phyloP scores from a whole-genome alignment of 805 yeast species.

The Candida vaughaniae region DNA sequence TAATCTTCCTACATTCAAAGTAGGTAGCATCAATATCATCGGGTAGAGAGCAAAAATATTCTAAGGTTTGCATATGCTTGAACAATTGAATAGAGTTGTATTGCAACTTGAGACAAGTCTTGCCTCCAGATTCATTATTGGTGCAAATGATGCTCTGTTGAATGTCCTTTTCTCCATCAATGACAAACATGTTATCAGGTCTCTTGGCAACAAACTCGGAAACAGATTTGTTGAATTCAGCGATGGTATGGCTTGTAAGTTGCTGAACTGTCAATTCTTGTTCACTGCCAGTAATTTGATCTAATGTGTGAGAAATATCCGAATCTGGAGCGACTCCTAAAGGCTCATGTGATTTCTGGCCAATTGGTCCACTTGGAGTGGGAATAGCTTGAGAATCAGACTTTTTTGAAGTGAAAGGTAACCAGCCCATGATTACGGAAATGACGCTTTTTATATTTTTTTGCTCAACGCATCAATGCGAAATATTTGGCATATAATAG shows the following conservation, averaged over 20 bases:
- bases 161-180: slow-evolving; percentile 41
- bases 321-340: slow-evolving; percentile 16
- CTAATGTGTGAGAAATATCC: slow-evolving; percentile 24
- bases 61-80: slow-evolving; percentile 48
- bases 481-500: no score
- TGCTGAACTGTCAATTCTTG: slow-evolving; percentile 10
- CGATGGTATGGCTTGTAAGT: slow-evolving; percentile 2
- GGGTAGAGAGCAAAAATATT: slow-evolving; percentile 51
- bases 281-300: slow-evolving; percentile 21
- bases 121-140: slow-evolving; percentile 41
- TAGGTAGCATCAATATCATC: slow-evolving; percentile 49
- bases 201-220: slow-evolving; percentile 27
- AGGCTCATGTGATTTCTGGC: slow-evolving; percentile 28
- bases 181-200: slow-evolving; percentile 36
- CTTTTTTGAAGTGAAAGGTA: slow-evolving; percentile 6
- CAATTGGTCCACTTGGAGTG: slow-evolving; percentile 16
- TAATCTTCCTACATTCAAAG: slow-evolving; percentile 49
- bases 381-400: neutral
- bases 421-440: slow-evolving; percentile 18
- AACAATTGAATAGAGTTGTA: slow-evolving; percentile 41
- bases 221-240: slow-evolving; percentile 22
- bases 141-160: slow-evolving; percentile 48
- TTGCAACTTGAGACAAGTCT: slow-evolving; percentile 46
- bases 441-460: slow-evolving; percentile 1
- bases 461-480: no score